phyloP scores from a whole-genome alignment of 257 asterid genomes.

The Verbena officinalis region DNA sequence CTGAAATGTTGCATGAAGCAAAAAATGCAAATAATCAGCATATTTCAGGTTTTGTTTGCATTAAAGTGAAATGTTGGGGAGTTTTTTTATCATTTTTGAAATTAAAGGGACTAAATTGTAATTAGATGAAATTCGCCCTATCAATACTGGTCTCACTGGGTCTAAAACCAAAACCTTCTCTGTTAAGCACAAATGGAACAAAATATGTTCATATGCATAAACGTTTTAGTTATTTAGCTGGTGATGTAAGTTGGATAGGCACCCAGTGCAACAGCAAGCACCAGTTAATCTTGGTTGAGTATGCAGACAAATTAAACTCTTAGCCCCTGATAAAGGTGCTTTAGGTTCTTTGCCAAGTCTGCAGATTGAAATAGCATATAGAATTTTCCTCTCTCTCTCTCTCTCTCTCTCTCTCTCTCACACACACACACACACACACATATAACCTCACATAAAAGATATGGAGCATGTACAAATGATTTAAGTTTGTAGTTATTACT shows the following conservation, averaged over 20 bases:
- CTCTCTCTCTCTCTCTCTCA: not conserved
- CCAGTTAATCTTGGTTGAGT: not conserved
- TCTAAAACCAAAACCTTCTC: not conserved
- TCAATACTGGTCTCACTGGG: not conserved
- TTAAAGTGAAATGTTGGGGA: too few relatives aligned
- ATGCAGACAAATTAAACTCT: not conserved
- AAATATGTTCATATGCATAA: conserved; percentile 1
- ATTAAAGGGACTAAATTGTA: too few relatives aligned
- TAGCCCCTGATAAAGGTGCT: too few relatives aligned
- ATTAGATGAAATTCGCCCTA: not conserved
- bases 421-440: too few relatives aligned
- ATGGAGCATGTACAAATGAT: too few relatives aligned
- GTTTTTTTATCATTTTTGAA: too few relatives aligned
- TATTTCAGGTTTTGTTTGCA: too few relatives aligned
- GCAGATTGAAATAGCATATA: conserved; percentile 4
- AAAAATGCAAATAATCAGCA: too few relatives aligned
- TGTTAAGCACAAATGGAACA: not conserved
- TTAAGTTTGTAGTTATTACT: not conserved
- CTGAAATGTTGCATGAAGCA: too few relatives aligned
- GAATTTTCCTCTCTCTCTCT: not conserved
- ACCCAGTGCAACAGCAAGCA: too few relatives aligned
- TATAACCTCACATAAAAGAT: too few relatives aligned
- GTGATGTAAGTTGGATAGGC: not conserved
- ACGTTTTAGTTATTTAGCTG: not conserved
- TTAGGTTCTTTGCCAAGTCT: too few relatives aligned